Evolutionary conservation across 208 protist species (phyloP).

Genomic region (Polymyxa betae): DNA sequence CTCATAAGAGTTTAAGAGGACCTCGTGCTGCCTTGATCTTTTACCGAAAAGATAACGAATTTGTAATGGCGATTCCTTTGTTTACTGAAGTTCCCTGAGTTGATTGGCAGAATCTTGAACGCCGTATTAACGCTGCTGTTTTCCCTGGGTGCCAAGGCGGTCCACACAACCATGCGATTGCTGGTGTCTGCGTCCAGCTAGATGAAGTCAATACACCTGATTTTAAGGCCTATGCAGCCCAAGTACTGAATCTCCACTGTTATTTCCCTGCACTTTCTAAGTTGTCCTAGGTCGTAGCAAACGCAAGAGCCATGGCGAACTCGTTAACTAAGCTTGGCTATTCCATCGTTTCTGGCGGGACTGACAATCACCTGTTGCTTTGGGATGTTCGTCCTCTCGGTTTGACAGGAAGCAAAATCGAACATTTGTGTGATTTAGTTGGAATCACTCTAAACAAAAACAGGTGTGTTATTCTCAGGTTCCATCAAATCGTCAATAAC

Average conservation of each 20-base stretch:
- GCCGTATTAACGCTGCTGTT: slow-evolving; percentile 92
- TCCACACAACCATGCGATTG: slow-evolving; percentile 97
- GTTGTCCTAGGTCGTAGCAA: slow-evolving; percentile 65
- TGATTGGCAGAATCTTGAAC: slow-evolving; percentile 78
- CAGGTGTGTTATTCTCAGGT: slow-evolving; percentile 55
- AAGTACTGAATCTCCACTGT: slow-evolving; percentile 75
- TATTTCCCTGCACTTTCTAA: not conserved
- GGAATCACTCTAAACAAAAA: slow-evolving; percentile 96
- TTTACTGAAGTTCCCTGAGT: not conserved
- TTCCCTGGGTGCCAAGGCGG: slow-evolving; percentile 96
- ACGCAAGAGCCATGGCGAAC: slow-evolving; percentile 82
- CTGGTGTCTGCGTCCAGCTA: slow-evolving; percentile 91
- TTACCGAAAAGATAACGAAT: slow-evolving; percentile 82
- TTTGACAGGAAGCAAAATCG: slow-evolving; percentile 91
- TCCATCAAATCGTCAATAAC: not conserved
- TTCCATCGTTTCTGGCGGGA: slow-evolving; percentile 89
- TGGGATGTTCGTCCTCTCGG: slow-evolving; percentile 91
- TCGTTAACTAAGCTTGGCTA: slow-evolving; percentile 83
- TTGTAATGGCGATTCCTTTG: not conserved
- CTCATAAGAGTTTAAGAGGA: slow-evolving; percentile 99
- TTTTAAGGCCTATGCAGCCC: slow-evolving; percentile 88
- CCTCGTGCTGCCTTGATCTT: slow-evolving; percentile 92
- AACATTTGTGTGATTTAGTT: slow-evolving; percentile 83
- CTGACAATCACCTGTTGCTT: slow-evolving; percentile 96
- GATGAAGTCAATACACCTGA: slow-evolving; percentile 82